These are phyloP conservation scores for Collybiopsis luxurians DNA, from an alignment of 768 basidiomycete genomes.

Conservation along the genomic window DNA sequence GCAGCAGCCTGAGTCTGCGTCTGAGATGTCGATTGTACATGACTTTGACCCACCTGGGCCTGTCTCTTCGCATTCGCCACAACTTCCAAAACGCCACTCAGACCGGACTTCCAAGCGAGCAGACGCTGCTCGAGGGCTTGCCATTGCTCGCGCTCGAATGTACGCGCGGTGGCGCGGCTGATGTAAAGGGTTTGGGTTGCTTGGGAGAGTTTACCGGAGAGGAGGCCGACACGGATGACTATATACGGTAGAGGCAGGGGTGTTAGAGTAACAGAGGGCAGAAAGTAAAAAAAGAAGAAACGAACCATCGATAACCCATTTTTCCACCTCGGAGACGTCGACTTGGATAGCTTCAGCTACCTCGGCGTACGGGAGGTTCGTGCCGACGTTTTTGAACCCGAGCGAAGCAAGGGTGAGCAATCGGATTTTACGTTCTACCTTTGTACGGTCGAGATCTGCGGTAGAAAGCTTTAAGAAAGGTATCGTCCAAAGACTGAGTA, in stretches of 20 bases:
- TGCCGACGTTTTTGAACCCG: conserved; percentile 74
- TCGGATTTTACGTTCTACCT: conserved; percentile 77
- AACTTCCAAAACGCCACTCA: conserved; percentile 68
- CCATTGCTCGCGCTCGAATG: conserved; percentile 81
- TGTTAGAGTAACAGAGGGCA: conserved; percentile 8
- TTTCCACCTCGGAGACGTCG: conserved; percentile 66
- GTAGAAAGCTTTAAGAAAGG: not conserved
- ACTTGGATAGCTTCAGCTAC: conserved; percentile 70
- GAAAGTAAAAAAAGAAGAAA: not conserved
- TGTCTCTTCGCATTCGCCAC: conserved; percentile 55
- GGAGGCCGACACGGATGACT: conserved; percentile 80
- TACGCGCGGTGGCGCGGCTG: conserved; percentile 68
- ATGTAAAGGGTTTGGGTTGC: conserved; percentile 71
- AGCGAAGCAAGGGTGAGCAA: conserved; percentile 74
- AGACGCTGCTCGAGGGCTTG: conserved; percentile 70
- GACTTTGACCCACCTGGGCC: conserved; percentile 23
- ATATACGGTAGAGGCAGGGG: too few species aligned
- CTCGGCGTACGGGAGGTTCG: conserved; percentile 66
- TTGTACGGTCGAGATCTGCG: conserved; percentile 52
- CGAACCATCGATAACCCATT: conserved; percentile 85
- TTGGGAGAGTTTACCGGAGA: conserved; percentile 84
- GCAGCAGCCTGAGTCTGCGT: conserved; percentile 21
- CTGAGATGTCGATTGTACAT: too few species aligned
- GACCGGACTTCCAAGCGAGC: conserved; percentile 73
- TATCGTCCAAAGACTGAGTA: too few species aligned